Base-by-base conservation (phyloP, 441 rosid genomes). In the Bocquillonia castaneifolia region DNA sequence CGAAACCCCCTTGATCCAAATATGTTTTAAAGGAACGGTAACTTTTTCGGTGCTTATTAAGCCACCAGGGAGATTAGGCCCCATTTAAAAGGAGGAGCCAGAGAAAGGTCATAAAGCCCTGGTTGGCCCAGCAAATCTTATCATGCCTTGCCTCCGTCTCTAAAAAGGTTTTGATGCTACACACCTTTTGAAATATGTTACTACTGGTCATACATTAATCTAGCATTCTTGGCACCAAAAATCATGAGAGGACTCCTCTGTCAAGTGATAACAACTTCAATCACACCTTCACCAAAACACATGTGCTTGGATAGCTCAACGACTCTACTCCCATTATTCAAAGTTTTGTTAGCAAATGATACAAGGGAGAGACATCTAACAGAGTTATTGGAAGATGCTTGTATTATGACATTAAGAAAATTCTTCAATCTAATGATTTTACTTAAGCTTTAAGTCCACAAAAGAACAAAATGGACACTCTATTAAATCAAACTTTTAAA, bases 161-260 rank as follows among this genome's bases (percentile, higher is more conserved):
- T 23, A 13, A 10, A 59, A 63, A 47, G 37, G 52, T 8, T 18
- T 47, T 28, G 22, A 18, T 29, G 67, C 26, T 56, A 18, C 10
- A 63, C 31, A 15, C 2, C 9, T 62, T 6, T 26, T 1, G 15
- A 28, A 63, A n/a, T 63, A 26, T 40, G 14, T 36, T 3, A 22
- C 28, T 60, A 39, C 13, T 60, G 50, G 64, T 12, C 64, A 60
- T 5, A 22, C 25, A 20, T 37, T 44, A 59, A 59, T 57, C 63
- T 55, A 29, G 59, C 59, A 55, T 18, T 18, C 2, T 29, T 56
- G 5, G 6, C 20, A 28, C 36, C 15, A 28, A 13, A 28, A 54
- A 10, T 12, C n/a, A n/a, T n/a, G n/a, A n/a, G n/a, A n/a, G n/a
- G n/a, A n/a, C n/a, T n/a, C n/a, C n/a, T n/a, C n/a, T n/a, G n/a